Conservation (phyloP, 176 grass and related monocot species). For the Miscanthus lutarioriparius region DNA sequence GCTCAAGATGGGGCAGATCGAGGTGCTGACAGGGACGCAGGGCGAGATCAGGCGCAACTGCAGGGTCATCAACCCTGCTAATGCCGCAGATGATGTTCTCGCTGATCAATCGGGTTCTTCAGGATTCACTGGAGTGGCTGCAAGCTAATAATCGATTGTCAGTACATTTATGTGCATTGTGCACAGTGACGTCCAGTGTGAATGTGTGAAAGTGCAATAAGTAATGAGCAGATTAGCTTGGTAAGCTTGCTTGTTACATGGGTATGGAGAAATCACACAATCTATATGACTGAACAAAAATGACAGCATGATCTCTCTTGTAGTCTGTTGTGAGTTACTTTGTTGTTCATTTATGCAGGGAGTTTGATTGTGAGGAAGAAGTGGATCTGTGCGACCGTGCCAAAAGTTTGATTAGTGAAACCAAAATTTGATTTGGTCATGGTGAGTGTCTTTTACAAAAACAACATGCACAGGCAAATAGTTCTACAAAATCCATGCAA, state of each 20-base stretch:
- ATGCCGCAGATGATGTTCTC: not conserved
- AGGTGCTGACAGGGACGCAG: slow-evolving; percentile 47
- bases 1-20: slow-evolving; percentile 71
- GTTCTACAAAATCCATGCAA: not conserved
- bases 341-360: not conserved
- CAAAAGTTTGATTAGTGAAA: not conserved
- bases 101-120: not conserved
- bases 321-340: not conserved
- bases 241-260: not conserved
- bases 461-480: not conserved
- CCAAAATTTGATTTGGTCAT: not conserved
- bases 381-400: not conserved
- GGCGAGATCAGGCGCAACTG: slow-evolving; percentile 62
- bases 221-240: not conserved
- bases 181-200: not conserved
- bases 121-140: slow-evolving; percentile 1
- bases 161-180: not conserved
- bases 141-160: not conserved
- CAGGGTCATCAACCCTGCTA: slow-evolving; percentile 42
- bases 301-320: not conserved
- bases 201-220: slow-evolving; percentile 15
- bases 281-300: not conserved
- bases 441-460: too few relatives aligned
- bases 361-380: slow-evolving; percentile 4
- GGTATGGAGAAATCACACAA: not conserved